Base-by-base conservation (phyloP, 2,329 filamentous ascomycete genomes). In the Trichoderma harzianum region DNA sequence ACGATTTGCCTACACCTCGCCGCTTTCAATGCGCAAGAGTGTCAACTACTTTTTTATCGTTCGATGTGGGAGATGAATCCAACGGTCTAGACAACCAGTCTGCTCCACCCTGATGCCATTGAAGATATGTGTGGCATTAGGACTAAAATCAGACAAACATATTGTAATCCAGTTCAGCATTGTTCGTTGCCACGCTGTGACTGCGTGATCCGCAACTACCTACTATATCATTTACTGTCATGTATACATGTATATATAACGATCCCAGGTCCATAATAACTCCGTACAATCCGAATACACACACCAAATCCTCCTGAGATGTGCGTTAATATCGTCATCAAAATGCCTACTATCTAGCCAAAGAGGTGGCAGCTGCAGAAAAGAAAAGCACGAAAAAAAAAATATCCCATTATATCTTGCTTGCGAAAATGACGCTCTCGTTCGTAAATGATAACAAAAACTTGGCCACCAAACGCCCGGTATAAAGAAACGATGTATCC, bases 41-140 rank as follows among this genome's bases (percentile, higher is more conserved):
- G 87, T 89, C 83, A 88, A 87, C 85, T 87, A 87, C 78, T 80
- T 81, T 82, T 80, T 83, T 84, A 78, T 84, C 83, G 82, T 84
- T 89, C 87, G 86, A 86, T 87, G 87, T 89, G 88, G 88, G 86
- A 90, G 86, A 89, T 84, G 77, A 86, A 89, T 78, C 82, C 81
- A 80, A 85, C 80, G 88, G 88, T 87, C 88, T 89, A 89, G 88
- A 90, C 88, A 90, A 87, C 88, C 88, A 79, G 87, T 88, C 87
- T 86, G 83, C 85, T 90, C 88, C 88, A 90, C 88, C 88, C 88
- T 88, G 87, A 82, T 86, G 83, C 82, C 84, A 87, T 86, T 83
- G 84, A 86, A 86, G 73, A 75, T 76, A 67, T 81, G 84, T 89
- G 86, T 86, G 86, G 81, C 82, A 84, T 83, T 85, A 84, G 88